Evolutionary conservation across 2,329 filamentous ascomycete species (phyloP), one percentile per base, ranked within the genome.

Genomic region (Gliomastix tumulicola): DNA sequence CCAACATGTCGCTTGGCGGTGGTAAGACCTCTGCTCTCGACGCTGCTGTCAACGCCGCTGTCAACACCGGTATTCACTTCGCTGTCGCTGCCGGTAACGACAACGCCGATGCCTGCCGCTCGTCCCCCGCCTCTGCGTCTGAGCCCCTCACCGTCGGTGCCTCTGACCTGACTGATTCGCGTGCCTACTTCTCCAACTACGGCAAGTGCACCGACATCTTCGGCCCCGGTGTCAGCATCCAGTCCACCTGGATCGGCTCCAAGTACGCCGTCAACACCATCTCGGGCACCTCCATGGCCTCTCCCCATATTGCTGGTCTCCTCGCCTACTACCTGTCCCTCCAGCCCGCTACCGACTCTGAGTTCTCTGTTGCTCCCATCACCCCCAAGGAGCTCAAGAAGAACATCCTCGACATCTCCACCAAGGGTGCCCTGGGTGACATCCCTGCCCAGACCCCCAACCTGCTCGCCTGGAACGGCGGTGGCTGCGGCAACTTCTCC

Each of bases 151-250:
- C 92, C 41, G 92, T 98, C 46, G 94, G 90, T 66, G 92, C 92
- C 49, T 94, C 88, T 32, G 92, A 87, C 50, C 79, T 98, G 42
- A 79, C 84, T 55, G 92, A 98, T 60, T 87, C 88, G 74, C 90
- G 92, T 68, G 92, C 92, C 48, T 98, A 97, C 79, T 98, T 98
- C 82, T 98, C 94, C 79, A 98, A 98, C 85, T 97, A 82, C 66
- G 92, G 92, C 65, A 92, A 90, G 76, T 98, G 92, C 79, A 95
- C 90, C 62, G 92, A 98, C 68, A 95, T 98, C 75, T 98, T 98
- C 56, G 92, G 89, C 45, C 92, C 92, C 43, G 92, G 92, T 57
- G 76, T 96, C 55, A 95, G 88, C 82, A 95, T 98, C 55, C 79
- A 87, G 54, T 98, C 92, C 48, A 97, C 92, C 62, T 98, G 92